Evolutionary conservation across 1,284 basidiomycete species (phyloP).

Genomic region (Naganishia cerealis): DNA sequence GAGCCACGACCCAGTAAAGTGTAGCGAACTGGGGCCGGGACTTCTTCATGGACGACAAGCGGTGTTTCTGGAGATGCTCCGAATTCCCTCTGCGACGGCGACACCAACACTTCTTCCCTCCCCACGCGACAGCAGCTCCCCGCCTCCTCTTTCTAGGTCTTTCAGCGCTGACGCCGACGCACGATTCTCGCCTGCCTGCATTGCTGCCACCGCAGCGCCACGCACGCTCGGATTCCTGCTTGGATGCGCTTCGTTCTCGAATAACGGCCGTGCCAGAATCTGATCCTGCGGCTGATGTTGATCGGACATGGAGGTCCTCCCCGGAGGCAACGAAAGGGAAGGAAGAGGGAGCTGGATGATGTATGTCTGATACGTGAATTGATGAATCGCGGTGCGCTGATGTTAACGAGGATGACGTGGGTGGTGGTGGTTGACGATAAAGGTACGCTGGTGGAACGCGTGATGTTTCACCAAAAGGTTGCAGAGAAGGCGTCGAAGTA

Average conservation of each 20-base stretch:
- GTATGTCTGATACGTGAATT: slow-evolving; percentile 33
- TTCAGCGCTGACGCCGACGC: no score
- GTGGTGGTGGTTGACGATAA: slow-evolving; percentile 13
- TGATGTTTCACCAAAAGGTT: slow-evolving; percentile 30
- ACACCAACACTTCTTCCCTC: slow-evolving; percentile 15
- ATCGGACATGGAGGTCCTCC: slow-evolving; percentile 1
- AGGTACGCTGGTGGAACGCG: slow-evolving; percentile 30
- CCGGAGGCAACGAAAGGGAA: not conserved
- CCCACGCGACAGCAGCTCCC: not conserved
- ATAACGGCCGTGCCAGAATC: slow-evolving; percentile 16
- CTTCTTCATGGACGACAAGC: no score
- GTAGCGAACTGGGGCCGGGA: not conserved
- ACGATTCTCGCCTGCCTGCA: slow-evolving; percentile 16
- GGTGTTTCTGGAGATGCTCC: not conserved
- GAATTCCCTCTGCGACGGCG: not conserved
- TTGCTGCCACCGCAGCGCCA: slow-evolving; percentile 13
- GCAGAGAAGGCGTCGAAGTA: not conserved
- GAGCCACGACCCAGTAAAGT: slow-evolving; percentile 15
- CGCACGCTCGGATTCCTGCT: slow-evolving; percentile 20
- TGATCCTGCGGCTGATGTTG: slow-evolving; percentile 4
- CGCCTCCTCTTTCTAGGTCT: not conserved
- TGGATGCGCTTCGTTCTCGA: slow-evolving; percentile 16
- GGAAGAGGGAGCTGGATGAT: slow-evolving; percentile 26
- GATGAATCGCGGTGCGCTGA: slow-evolving; percentile 22
- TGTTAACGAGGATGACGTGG: slow-evolving; percentile 17